Conservation (phyloP, 129 eudicot genomes). For the Tagetes erecta region DNA sequence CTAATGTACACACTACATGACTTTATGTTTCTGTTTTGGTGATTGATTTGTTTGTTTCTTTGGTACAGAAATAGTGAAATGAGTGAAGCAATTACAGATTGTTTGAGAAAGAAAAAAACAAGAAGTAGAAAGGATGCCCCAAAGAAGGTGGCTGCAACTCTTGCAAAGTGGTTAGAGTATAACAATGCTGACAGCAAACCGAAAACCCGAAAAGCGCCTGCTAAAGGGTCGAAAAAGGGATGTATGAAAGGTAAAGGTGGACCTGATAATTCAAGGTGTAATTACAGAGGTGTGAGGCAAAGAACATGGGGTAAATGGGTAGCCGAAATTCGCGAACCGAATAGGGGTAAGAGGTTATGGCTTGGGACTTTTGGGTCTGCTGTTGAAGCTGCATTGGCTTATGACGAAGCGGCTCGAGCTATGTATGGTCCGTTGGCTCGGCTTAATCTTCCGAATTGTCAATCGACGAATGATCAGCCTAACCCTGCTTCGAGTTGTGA, state of each 20-base stretch:
- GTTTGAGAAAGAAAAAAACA: constrained; percentile 45
- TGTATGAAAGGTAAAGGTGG: constrained; percentile 99
- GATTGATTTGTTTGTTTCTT: background rate
- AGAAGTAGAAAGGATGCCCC: constrained; percentile 46
- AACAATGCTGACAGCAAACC: constrained; percentile 22
- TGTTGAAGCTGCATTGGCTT: constrained; percentile 76
- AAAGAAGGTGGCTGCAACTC: constrained; percentile 53
- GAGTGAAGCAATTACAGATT: constrained; percentile 28
- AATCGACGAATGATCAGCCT: constrained; percentile 11
- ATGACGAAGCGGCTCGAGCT: constrained; percentile 84
- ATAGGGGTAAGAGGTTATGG: constrained; percentile 74
- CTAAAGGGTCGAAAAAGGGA: constrained; percentile 87
- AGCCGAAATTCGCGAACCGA: constrained; percentile 90
- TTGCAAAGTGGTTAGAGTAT: constrained; percentile 76
- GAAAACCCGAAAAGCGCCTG: constrained; percentile 46
- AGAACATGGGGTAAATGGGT: constrained; percentile 99
- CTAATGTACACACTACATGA: background rate
- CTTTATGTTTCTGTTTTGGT: background rate
- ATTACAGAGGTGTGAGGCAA: constrained; percentile 86
- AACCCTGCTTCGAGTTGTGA: constrained; percentile 31
- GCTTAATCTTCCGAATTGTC: constrained; percentile 45
- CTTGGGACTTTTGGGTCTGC: constrained; percentile 78
- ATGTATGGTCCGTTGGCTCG: constrained; percentile 81
- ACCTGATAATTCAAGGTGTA: constrained; percentile 58
- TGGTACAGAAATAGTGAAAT: constrained; percentile 29